Conservation (phyloP, 768 basidiomycete genomes). For the Macrolepiota fuliginosa region DNA sequence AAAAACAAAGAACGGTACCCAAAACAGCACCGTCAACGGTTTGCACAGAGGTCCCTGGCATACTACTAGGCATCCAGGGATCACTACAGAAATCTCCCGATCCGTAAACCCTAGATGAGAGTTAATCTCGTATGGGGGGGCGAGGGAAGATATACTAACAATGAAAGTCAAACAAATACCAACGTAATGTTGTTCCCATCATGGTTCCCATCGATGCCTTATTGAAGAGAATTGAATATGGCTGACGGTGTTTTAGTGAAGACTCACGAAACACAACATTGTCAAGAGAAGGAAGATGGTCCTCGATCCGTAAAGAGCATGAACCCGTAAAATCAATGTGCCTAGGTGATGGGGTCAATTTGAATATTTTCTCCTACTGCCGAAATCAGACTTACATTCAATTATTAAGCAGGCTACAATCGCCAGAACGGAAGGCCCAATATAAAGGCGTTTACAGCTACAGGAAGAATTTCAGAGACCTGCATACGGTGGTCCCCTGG, state of each 20-base stretch:
- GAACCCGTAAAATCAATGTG: constrained; percentile 3
- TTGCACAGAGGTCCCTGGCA: neutral
- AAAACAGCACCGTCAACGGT: neutral
- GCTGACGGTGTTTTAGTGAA: neutral
- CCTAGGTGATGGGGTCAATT: neutral
- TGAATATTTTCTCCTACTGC: no score
- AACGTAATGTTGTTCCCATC: neutral
- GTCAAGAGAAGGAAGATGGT: neutral
- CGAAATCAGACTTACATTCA: constrained; percentile 1
- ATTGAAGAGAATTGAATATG: neutral
- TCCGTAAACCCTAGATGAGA: neutral
- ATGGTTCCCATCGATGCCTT: constrained; percentile 6
- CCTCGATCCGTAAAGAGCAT: constrained; percentile 2
- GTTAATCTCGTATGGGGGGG: neutral
- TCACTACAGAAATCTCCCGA: neutral
- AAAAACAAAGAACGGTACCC: constrained; percentile 7
- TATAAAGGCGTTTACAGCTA: constrained; percentile 3
- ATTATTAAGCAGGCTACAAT: constrained; percentile 3
- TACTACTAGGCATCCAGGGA: neutral
- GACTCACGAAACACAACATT: neutral
- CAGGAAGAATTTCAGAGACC: neutral
- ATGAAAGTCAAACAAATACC: neutral
- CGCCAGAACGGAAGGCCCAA: neutral
- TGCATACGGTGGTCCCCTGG: neutral
- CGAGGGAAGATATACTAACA: neutral